A percentile compares a stretch with the other conserved stretches of the same genome.
Conservation (phyloP, 139 green algal genomes). For the Closterium sp. region DNA sequence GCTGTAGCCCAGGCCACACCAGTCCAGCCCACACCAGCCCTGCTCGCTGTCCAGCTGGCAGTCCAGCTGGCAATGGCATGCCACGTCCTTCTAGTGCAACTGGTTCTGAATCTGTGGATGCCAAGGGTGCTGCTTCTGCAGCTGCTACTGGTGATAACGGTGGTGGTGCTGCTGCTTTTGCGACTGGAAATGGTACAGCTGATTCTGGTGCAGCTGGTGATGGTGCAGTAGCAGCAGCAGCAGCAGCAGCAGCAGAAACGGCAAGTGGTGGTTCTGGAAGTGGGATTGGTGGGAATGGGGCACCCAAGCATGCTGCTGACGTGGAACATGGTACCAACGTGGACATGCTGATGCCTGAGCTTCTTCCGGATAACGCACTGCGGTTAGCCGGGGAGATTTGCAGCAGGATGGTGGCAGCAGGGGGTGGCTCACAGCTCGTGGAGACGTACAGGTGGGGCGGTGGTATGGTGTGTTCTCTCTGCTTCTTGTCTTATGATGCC, state of each 20-base stretch:
- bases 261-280: background rate
- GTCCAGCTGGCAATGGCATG: no score
- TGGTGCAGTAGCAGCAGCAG: no score
- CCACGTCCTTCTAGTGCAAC: no score
- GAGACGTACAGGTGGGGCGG: background rate
- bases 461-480: no score
- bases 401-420: background rate
- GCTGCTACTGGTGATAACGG: background rate
- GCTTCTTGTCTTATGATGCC: no score
- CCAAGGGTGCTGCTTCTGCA: background rate
- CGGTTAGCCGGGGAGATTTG: background rate
- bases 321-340: background rate
- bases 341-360: background rate
- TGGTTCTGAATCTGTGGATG: background rate
- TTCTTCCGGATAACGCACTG: background rate
- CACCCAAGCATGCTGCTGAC: background rate
- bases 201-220: no score
- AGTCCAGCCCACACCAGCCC: background rate
- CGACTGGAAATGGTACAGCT: no score
- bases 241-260: no score
- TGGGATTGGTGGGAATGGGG: no score
- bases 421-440: background rate
- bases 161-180: no score
- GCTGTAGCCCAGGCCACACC: background rate
- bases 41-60: background rate